phyloP scores from a whole-genome alignment of 2,329 filamentous ascomycete genomes.

The Endoconidiophora polonica region DNA sequence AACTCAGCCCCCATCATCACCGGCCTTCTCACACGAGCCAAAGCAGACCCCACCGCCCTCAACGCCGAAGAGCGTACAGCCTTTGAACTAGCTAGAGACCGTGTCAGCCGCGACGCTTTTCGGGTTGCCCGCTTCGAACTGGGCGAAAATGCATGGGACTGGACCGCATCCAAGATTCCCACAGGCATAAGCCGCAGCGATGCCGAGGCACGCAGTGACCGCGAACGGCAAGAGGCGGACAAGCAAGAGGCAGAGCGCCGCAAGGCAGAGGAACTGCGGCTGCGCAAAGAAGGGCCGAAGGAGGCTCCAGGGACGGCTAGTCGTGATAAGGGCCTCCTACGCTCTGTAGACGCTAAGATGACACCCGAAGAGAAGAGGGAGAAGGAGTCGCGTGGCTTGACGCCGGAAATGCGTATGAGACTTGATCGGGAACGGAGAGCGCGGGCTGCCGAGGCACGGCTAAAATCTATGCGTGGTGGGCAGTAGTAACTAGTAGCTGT shows the following conservation, averaged over 20 bases:
- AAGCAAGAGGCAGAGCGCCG: slow-evolving; percentile 54
- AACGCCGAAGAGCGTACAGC: slow-evolving; percentile 69
- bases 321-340: slow-evolving; percentile 34
- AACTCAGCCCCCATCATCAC: slow-evolving; percentile 63
- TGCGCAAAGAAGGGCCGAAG: slow-evolving; percentile 49
- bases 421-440: slow-evolving; percentile 81
- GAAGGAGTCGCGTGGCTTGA: slow-evolving; percentile 71
- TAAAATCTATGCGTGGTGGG: slow-evolving; percentile 46
- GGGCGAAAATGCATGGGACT: slow-evolving; percentile 61
- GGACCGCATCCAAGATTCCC: slow-evolving; percentile 62
- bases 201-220: slow-evolving; percentile 49
- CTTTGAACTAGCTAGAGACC: slow-evolving; percentile 76
- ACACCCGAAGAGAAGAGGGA: slow-evolving; percentile 66
- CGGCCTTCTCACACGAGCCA: slow-evolving; percentile 58
- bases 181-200: slow-evolving; percentile 52
- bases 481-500: neutral
- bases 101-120: slow-evolving; percentile 77
- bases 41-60: slow-evolving; percentile 52
- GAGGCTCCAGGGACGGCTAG: slow-evolving; percentile 33
- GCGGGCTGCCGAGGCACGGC: slow-evolving; percentile 76
- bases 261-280: slow-evolving; percentile 54
- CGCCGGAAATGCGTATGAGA: slow-evolving; percentile 68
- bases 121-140: slow-evolving; percentile 70
- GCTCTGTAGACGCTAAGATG: slow-evolving; percentile 47
- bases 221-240: slow-evolving; percentile 53